phyloP scores from a whole-genome alignment of 768 basidiomycete genomes.

The Crassisporium funariophilum region DNA sequence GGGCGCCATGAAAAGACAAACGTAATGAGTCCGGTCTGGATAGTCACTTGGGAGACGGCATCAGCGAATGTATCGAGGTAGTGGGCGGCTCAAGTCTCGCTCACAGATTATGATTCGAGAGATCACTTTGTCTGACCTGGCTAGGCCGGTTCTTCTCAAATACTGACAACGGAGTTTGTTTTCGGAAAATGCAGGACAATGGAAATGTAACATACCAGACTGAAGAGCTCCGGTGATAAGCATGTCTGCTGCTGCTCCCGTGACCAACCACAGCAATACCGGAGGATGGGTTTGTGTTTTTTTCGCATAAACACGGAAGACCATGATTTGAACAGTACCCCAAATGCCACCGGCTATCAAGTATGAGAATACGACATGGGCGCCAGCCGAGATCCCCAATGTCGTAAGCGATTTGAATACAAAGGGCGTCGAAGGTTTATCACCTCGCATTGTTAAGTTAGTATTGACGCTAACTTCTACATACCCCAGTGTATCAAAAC shows the following conservation, averaged over 20 bases:
- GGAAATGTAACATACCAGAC: conserved; percentile 13
- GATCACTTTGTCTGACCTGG: conserved; percentile 15
- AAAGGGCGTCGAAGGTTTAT: too few relatives aligned
- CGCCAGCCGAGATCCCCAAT: too few relatives aligned
- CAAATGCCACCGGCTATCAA: conserved; percentile 13
- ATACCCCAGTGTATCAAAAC: too few relatives aligned
- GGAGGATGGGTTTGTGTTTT: conserved; percentile 9
- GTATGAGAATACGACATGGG: too few relatives aligned
- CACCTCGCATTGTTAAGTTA: too few relatives aligned
- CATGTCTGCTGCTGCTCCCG: conserved; percentile 16
- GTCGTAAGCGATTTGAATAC: too few relatives aligned
- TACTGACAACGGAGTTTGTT: conserved; percentile 10
- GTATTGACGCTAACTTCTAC: too few relatives aligned
- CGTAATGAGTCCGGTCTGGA: conserved; percentile 23
- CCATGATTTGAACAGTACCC: background rate
- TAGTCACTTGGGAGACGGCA: conserved; percentile 11
- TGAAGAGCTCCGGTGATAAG: conserved; percentile 17
- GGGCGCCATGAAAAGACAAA: too few relatives aligned
- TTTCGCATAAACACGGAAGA: conserved; percentile 4
- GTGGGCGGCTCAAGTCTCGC: too few relatives aligned
- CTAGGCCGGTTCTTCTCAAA: conserved; percentile 12
- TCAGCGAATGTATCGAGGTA: background rate
- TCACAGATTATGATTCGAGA: conserved; percentile 20
- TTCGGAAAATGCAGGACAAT: background rate
- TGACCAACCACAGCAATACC: conserved; percentile 13